Base-by-base conservation (phyloP, 768 basidiomycete species). In the Russula sp. region DNA sequence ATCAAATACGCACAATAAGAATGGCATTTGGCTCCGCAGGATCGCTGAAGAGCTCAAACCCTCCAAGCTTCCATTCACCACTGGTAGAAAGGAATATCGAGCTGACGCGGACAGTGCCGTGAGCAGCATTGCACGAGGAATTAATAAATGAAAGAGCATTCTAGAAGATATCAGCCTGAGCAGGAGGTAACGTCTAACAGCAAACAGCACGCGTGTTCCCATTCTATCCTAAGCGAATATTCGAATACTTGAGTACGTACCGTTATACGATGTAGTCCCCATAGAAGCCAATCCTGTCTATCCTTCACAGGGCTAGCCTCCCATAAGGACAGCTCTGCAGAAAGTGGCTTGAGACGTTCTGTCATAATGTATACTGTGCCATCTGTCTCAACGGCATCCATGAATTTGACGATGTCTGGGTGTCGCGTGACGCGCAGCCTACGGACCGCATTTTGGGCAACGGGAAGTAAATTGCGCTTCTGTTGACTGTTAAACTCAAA, bases 21-120 rank as follows among this genome's bases (percentile, higher is more conserved):
- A 90, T 81, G 36, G 89, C 83, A 48, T 78, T 72, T 14, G 90
- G 85, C 56, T 98, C 95, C 67, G 85, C 89, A 9, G 87, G 81
- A 66, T 81, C 90, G 67, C 92, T 93, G 64, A 97, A 73, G 0
- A 96, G 75, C 69, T 99, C 97, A 69, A 98, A 94, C 0, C 96
- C 96, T 20, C 92, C 95, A 8, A 99, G 76, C 70, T 91, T 91
- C 97, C 96, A 98, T 76, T 99, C 97, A 6, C 96, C 92, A 0
- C 93, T 90, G 0, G 88, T 86, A 0, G 96, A 93, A 55, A 97
- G 83, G 70, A 97, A 98, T 60, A 98, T 83, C 1, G 90, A 85
- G 60, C 81, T 79, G n/a, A 81, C 72, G 61, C 83, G 77, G 59
- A 95, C 70, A 66, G 86, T 89, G 22, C 93, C 94, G 67, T 97